Base-by-base conservation (phyloP, 2,329 filamentous ascomycete species). In the Colletotrichum chlorophyti region DNA sequence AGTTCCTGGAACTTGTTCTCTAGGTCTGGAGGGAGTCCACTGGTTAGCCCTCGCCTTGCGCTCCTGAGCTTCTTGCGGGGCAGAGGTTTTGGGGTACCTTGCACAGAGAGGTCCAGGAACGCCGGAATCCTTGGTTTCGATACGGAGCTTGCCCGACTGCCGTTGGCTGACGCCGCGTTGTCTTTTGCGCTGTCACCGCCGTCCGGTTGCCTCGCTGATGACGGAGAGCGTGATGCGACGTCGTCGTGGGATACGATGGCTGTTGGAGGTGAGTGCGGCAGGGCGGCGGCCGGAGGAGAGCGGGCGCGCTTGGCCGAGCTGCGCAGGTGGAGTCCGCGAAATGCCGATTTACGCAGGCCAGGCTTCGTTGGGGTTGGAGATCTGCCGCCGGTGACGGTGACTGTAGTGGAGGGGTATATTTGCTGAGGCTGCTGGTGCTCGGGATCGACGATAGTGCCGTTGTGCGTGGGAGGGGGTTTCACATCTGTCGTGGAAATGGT, bases 1-100 rank as follows among this genome's bases (percentile, higher is more conserved):
- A 86, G 72, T 21, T 86, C 82, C 17, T 77, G 73, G 63, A 83
- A 86, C 63, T 80, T 83, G 9, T 53, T 53, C 19, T 62, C 60
- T 37, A 62, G 37, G 26, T 55, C 60, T 62, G 38, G 8, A 21
- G 29, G 43, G 6, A 42, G 23, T 29, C 57, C 53, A 63, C 52
- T 41, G 43, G 42, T 38, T 15, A 61, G 35, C 15, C 37, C 23
- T 49, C 38, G 35, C 40, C 46, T 47, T 31, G 45, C 52, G 46
- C 53, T 47, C 49, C 46, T 37, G 12, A 27, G 45, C 32, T 48
- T 55, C 21, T 38, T 35, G 37, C n/a, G 37, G 26, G 43, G 48
- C 24, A 38, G 38, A 27, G 41, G 27, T 43, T 15, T 53, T 69
- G n/a, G n/a, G n/a, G 35, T 67, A 79, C 76, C 74, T 59, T 72